Conservation (phyloP, 2,329 filamentous ascomycete species). For the Clathrospora elynae region DNA sequence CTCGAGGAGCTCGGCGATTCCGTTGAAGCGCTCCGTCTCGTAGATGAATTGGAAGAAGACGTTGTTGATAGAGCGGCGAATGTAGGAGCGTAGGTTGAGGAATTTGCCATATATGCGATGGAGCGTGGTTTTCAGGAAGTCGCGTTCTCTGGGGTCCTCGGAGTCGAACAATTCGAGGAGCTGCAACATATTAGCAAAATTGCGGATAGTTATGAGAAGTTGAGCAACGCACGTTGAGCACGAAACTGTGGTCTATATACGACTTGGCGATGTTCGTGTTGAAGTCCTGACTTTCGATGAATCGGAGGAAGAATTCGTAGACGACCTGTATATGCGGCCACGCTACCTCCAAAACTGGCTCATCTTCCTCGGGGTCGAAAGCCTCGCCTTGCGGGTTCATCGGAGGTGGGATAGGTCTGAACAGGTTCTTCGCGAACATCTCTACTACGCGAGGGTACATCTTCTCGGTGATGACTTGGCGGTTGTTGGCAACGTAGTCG, state of each 20-base stretch:
- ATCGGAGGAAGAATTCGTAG: constrained; percentile 98
- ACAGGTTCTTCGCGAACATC: constrained; percentile 99
- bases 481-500: constrained; percentile 98
- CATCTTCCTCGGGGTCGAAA: constrained; percentile 97
- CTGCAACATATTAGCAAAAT: constrained; percentile 50
- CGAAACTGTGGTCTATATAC: constrained; percentile 98
- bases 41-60: constrained; percentile 99
- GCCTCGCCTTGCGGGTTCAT: constrained; percentile 98
- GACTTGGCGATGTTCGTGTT: constrained; percentile 99
- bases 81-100: constrained; percentile 94
- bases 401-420: constrained; percentile 93
- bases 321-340: constrained; percentile 99
- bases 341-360: constrained; percentile 95
- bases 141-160: constrained; percentile 92
- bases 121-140: constrained; percentile 97
- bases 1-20: constrained; percentile 93
- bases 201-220: background rate
- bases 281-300: constrained; percentile 99
- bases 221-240: constrained; percentile 67
- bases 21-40: constrained; percentile 97
- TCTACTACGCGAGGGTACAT: constrained; percentile 99
- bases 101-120: constrained; percentile 99
- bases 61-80: constrained; percentile 98
- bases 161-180: constrained; percentile 98
- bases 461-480: constrained; percentile 96